Conservation (phyloP, 176 grass and related monocot species). For the Secale cereale region DNA sequence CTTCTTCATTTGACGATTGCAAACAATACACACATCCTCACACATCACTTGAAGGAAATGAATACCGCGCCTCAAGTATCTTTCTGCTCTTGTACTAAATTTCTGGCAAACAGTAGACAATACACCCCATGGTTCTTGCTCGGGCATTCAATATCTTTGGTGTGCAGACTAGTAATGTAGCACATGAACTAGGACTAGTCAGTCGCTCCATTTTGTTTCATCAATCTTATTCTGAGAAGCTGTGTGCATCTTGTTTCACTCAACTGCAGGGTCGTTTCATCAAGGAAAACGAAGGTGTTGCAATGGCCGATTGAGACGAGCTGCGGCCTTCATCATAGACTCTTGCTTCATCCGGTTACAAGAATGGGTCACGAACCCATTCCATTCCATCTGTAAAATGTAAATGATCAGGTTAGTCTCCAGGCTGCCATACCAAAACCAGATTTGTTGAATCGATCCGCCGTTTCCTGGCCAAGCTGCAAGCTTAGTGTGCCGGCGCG, state of each 20-base stretch:
- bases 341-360: neutral
- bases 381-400: neutral
- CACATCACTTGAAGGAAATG: neutral
- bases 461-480: neutral
- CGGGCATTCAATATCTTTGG: neutral
- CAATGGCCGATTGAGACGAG: neutral
- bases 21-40: neutral
- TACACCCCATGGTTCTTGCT: neutral
- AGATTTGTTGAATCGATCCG: neutral
- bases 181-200: neutral
- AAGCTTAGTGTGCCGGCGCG: neutral
- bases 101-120: neutral
- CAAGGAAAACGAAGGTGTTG: conserved; percentile 13
- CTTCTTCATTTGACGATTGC: neutral
- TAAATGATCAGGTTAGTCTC: conserved; percentile 17
- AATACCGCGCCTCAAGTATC: neutral
- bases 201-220: neutral
- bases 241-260: neutral
- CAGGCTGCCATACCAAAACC: neutral
- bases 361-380: neutral
- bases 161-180: neutral
- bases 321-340: conserved; percentile 15
- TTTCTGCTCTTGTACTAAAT: neutral
- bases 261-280: conserved; percentile 47
- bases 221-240: neutral